Conservation (phyloP, 2,329 filamentous ascomycete genomes). For the Penicillium sp. region DNA sequence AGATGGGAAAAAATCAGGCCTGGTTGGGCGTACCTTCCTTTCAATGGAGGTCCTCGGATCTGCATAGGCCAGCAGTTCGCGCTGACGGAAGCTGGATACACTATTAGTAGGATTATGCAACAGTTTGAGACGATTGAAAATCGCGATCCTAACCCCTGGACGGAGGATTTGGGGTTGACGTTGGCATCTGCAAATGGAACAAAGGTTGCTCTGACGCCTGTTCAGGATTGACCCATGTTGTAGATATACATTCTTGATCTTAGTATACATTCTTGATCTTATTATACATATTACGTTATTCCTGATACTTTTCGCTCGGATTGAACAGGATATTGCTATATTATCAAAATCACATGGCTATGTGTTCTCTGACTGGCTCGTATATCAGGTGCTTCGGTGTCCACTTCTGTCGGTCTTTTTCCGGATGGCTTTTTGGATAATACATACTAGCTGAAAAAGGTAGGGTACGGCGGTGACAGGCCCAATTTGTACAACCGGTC, state of each 20-base stretch:
- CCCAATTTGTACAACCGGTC: background rate
- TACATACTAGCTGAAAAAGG: background rate
- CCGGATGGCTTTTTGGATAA: background rate
- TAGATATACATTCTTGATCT: background rate
- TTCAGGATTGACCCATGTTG: background rate
- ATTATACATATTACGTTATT: too few species aligned
- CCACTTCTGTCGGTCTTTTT: background rate
- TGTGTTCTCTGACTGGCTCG: background rate
- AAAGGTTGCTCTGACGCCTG: slow-evolving; percentile 16
- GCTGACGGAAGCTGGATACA: slow-evolving; percentile 37
- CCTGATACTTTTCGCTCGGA: background rate
- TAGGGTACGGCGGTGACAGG: background rate
- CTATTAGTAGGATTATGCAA: slow-evolving; percentile 35
- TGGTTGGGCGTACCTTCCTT: slow-evolving; percentile 36
- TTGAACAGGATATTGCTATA: background rate
- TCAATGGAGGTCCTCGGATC: slow-evolving; percentile 34
- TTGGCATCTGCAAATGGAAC: slow-evolving; percentile 24
- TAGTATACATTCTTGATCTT: too few species aligned
- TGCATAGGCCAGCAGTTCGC: slow-evolving; percentile 39
- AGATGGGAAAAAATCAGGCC: slow-evolving; percentile 41
- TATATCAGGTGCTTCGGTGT: background rate
- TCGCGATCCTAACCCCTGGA: slow-evolving; percentile 29
- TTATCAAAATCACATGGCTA: background rate
- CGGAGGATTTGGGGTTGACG: slow-evolving; percentile 24
- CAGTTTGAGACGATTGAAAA: slow-evolving; percentile 28